phyloP scores from a whole-genome alignment of 2,329 filamentous ascomycete genomes.

The Microsporum canis region DNA sequence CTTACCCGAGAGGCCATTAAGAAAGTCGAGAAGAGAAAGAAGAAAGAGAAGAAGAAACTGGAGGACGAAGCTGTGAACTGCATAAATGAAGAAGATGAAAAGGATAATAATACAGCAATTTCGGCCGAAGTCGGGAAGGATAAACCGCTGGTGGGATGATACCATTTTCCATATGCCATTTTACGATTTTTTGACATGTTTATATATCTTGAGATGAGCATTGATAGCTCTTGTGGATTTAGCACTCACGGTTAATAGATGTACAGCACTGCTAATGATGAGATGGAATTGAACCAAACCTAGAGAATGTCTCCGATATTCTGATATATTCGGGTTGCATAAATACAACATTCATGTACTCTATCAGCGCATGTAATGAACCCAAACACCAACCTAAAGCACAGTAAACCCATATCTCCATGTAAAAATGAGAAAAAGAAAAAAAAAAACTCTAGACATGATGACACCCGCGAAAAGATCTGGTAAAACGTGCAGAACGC shows the following conservation, averaged over 20 bases:
- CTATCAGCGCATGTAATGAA: neutral
- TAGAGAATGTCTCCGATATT: neutral
- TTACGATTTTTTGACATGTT: neutral
- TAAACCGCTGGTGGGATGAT: neutral
- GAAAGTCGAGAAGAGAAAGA: constrained; percentile 39
- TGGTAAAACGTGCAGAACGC: neutral
- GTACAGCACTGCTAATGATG: neutral
- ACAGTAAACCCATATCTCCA: neutral
- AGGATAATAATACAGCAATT: neutral
- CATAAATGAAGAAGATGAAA: constrained; percentile 5
- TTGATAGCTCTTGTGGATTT: neutral
- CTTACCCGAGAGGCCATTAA: constrained; percentile 56
- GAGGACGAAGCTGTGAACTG: constrained; percentile 2
- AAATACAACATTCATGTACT: neutral
- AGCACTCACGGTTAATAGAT: neutral
- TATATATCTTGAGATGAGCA: neutral
- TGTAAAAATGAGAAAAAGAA: neutral
- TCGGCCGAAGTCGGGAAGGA: neutral
- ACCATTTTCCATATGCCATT: neutral
- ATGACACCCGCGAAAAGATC: neutral
- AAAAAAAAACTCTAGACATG: neutral
- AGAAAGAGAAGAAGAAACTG: constrained; percentile 38
- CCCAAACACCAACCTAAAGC: too few relatives aligned
- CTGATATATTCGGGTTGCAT: neutral
- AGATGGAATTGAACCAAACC: neutral